Base-by-base conservation (phyloP, 352 stramenopile genomes). In the Phytophthora hybrid region DNA sequence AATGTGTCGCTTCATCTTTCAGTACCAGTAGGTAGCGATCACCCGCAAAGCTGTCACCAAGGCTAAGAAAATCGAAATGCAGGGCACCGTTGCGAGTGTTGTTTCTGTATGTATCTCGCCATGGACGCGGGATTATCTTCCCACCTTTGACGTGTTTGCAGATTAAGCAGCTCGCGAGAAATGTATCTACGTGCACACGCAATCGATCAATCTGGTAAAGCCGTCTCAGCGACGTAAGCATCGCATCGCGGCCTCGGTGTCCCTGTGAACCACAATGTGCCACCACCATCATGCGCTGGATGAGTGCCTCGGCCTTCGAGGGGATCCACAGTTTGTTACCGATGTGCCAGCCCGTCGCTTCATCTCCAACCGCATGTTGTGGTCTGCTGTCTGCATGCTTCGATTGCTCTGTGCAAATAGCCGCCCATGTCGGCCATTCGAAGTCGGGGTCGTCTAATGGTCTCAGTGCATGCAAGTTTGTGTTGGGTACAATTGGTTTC, bases 1-100 rank as follows among this genome's bases (percentile, higher is more conserved):
- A 61, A 59, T 59, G 49, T 10, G 47, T 53, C 2, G 52, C 52
- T 23, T 69, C 52, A 34, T 69, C 51, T 41, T 69, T 69, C 13
- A 69, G 16, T 26, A 58, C 63, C 16, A 69, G n/a, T 0, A 69
- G 16, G 18, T 69, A 71, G 5, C 57, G 11, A 13, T 55, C 1
- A 0, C 31, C 14, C 1, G 11, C 64, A 64, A 49, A 32, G 2
- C 26, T 23, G 21, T 71, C 46, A 4, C 46, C 55, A 4, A 70
- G 7, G 16, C 34, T 54, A 5, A 68, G 34, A 51, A 64, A 70
- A 44, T 58, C 62, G 29, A 60, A 59, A n/a, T 61, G 37, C 4
- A 62, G 14, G 5, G 52, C 62, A 23, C 47, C 62, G 26, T 69
- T 62, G 1, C 62, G 37, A 13, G 47, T 19, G 10, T 62, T 47